A percentile compares a stretch with the other conserved stretches of the same genome.
Conservation (phyloP, 495 filamentous ascomycete species). For the Hapsidospora chrysogenum region DNA sequence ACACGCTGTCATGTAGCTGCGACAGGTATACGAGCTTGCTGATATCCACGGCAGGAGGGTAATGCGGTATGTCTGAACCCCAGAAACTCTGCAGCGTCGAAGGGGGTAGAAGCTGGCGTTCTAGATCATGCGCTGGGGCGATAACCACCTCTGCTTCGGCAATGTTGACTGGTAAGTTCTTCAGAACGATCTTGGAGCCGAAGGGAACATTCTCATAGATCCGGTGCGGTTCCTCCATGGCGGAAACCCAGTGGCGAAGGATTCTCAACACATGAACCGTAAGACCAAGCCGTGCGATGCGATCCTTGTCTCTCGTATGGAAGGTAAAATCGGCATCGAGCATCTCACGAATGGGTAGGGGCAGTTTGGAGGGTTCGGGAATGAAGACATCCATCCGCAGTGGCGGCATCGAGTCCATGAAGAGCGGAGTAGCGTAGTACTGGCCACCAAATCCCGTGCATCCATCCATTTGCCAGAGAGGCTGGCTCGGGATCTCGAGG, state of each 20-base stretch:
- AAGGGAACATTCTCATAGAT: constrained; percentile 22
- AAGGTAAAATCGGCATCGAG: constrained; percentile 26
- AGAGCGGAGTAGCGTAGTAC: constrained; percentile 27
- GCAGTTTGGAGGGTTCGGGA: constrained; percentile 16
- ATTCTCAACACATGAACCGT: constrained; percentile 23
- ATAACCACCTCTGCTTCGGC: constrained; percentile 18
- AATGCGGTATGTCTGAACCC: constrained; percentile 9
- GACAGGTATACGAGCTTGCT: constrained; percentile 18
- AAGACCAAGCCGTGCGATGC: constrained; percentile 23
- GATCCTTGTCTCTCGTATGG: constrained; percentile 25
- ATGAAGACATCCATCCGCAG: constrained; percentile 33
- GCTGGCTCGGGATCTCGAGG: constrained; percentile 18
- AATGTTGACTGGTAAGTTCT: constrained; percentile 20
- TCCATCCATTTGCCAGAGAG: constrained; percentile 31
- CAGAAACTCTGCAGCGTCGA: constrained; percentile 12
- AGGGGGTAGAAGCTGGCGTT: constrained; percentile 19
- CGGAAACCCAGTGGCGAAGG: constrained; percentile 21
- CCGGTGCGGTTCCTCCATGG: constrained; percentile 9
- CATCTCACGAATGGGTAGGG: constrained; percentile 18
- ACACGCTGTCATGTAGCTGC: constrained; percentile 29
- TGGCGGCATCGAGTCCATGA: constrained; percentile 19
- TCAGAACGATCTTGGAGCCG: constrained; percentile 28
- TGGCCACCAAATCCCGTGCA: constrained; percentile 30
- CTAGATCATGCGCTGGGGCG: constrained; percentile 23
- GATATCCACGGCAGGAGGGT: constrained; percentile 22